These are phyloP conservation scores for Chaetomiaceae sp. DNA, from an alignment of 2,329 filamentous ascomycete species.

Conservation along the genomic window DNA sequence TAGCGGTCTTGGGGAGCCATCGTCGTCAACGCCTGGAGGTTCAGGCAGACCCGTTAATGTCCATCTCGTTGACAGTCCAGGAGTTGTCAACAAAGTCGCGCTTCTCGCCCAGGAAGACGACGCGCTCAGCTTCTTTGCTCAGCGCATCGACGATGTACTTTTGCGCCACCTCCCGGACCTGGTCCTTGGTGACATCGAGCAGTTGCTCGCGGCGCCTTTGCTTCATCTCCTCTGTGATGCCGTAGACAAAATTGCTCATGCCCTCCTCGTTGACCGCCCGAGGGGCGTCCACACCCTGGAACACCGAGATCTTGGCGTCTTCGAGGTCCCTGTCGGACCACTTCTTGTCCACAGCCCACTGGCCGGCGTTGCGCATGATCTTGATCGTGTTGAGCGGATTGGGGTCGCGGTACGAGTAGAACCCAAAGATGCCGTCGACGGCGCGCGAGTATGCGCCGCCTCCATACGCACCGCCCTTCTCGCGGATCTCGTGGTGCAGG, in stretches of 20 bases:
- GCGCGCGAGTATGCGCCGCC: constrained; percentile 80
- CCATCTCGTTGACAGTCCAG: constrained; percentile 76
- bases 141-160: constrained; percentile 70
- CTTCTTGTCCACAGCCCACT: constrained; percentile 73
- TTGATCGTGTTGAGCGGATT: constrained; percentile 84
- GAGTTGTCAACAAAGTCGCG: constrained; percentile 69
- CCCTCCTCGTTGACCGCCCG: constrained; percentile 83
- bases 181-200: constrained; percentile 75
- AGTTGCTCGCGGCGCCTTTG: constrained; percentile 78
- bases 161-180: constrained; percentile 78
- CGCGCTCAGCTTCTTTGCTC: constrained; percentile 54
- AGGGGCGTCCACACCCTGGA: constrained; percentile 87
- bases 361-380: constrained; percentile 77
- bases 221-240: constrained; percentile 83
- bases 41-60: constrained; percentile 48
- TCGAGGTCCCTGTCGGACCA: constrained; percentile 86
- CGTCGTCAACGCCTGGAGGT: constrained; percentile 3
- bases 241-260: constrained; percentile 77
- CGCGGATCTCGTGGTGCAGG: constrained; percentile 92
- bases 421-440: constrained; percentile 81
- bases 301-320: constrained; percentile 92
- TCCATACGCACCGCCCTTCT: constrained; percentile 95
- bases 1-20: not conserved
- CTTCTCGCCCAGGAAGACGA: constrained; percentile 77
- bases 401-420: constrained; percentile 95